A percentile compares a stretch with the other conserved stretches of the same genome.
These are phyloP conservation scores for Uromyces viciae-fabae DNA, from an alignment of 1,284 basidiomycete species.

Conservation along the genomic window DNA sequence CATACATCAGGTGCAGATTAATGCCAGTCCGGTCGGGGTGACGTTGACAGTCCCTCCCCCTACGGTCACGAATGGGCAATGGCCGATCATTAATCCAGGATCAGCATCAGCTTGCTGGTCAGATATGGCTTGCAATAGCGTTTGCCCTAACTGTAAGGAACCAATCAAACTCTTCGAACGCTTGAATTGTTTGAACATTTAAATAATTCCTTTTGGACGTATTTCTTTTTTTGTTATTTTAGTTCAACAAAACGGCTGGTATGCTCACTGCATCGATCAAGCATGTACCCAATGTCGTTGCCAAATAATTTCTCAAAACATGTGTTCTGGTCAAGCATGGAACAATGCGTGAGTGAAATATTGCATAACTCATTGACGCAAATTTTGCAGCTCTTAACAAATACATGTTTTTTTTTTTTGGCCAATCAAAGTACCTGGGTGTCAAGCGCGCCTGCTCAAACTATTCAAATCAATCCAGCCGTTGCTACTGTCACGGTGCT, in stretches of 20 bases:
- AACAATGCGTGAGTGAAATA: slow-evolving; percentile 29
- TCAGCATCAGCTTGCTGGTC: slow-evolving; percentile 36
- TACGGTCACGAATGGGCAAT: slow-evolving; percentile 18
- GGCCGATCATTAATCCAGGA: slow-evolving; percentile 40
- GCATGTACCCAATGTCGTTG: slow-evolving; percentile 39
- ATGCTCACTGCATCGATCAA: slow-evolving; percentile 37
- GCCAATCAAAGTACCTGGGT: not conserved
- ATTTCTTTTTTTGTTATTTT: not conserved
- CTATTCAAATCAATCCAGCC: slow-evolving; percentile 26
- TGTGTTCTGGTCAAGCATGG: slow-evolving; percentile 31
- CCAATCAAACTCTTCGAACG: not conserved
- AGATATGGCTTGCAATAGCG: slow-evolving; percentile 36
- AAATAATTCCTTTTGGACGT: too few relatives aligned
- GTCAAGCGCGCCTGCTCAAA: slow-evolving; percentile 20
- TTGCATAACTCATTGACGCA: not conserved
- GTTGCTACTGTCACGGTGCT: slow-evolving; percentile 30
- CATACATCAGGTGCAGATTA: too few relatives aligned
- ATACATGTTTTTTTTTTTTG: not conserved
- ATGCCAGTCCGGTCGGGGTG: slow-evolving; percentile 23
- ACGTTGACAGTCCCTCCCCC: slow-evolving; percentile 42
- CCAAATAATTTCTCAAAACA: slow-evolving; percentile 28
- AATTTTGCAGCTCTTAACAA: not conserved
- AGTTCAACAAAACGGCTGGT: slow-evolving; percentile 45
- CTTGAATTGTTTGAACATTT: not conserved
- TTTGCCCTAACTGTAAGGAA: slow-evolving; percentile 40